These are phyloP conservation scores for Artemisia tridentata DNA, from an alignment of 129 eudicot species.

Conservation along the genomic window DNA sequence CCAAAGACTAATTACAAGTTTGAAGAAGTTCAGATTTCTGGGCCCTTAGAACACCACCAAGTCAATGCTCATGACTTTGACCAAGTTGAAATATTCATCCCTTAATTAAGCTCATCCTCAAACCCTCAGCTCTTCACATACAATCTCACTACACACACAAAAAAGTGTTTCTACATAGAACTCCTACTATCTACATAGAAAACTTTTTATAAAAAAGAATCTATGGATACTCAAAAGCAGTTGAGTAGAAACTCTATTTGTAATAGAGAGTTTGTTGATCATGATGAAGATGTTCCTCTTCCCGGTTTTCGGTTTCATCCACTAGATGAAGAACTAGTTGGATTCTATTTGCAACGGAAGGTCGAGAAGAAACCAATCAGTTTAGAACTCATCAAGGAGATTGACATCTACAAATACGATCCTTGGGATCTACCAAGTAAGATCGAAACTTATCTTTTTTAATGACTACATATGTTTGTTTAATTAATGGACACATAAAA, in stretches of 20 bases:
- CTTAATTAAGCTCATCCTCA: neutral
- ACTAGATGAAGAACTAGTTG: slow-evolving; percentile 80
- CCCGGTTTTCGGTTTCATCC: slow-evolving; percentile 94
- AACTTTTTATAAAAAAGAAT: neutral
- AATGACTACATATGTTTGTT: neutral
- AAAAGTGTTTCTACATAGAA: neutral
- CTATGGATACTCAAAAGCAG: slow-evolving; percentile 28
- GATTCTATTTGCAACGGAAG: slow-evolving; percentile 69
- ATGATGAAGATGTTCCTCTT: slow-evolving; percentile 54
- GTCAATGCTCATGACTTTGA: slow-evolving; percentile 53
- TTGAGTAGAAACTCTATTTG: neutral
- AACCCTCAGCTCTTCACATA: slow-evolving; percentile 30
- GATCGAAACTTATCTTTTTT: neutral
- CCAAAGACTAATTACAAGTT: slow-evolving; percentile 37
- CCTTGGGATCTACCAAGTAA: slow-evolving; percentile 97
- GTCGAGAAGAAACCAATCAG: slow-evolving; percentile 64
- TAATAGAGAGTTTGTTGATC: slow-evolving; percentile 24
- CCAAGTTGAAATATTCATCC: slow-evolving; percentile 31
- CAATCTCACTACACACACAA: slow-evolving; percentile 25
- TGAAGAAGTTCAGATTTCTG: slow-evolving; percentile 35
- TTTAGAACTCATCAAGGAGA: slow-evolving; percentile 75
- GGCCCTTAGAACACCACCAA: slow-evolving; percentile 36
- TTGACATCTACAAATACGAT: slow-evolving; percentile 87
- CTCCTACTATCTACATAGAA: neutral
- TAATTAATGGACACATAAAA: neutral